Conservation (phyloP, 208 protist species). For the Leishmania guyanensis region DNA sequence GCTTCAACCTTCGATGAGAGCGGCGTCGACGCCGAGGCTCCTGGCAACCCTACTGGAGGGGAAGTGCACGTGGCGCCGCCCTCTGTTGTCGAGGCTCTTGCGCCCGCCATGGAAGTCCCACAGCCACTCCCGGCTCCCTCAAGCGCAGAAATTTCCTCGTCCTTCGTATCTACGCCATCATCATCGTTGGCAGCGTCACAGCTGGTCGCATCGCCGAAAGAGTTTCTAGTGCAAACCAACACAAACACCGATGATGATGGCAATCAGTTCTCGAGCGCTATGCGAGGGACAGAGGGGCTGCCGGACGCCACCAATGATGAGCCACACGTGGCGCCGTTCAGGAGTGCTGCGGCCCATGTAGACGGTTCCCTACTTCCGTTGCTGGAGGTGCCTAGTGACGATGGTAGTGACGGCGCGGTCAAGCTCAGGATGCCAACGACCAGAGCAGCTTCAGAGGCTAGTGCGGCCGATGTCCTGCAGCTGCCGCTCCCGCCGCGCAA, state of each 20-base stretch:
- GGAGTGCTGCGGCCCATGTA: neutral
- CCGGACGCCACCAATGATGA: neutral
- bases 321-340: neutral
- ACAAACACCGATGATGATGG: neutral
- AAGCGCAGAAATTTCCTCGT: neutral
- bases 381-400: neutral
- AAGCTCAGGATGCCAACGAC: neutral
- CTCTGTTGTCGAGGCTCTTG: neutral
- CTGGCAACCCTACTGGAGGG: too few relatives aligned
- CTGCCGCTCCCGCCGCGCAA: constrained; percentile 4
- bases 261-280: neutral
- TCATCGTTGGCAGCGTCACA: neutral
- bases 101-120: too few relatives aligned
- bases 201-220: neutral
- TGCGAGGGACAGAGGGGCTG: neutral
- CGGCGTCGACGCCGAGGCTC: neutral
- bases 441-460: neutral
- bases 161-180: neutral
- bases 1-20: too few relatives aligned
- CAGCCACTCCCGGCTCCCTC: neutral
- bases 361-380: neutral
- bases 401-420: neutral
- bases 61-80: neutral
- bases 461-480: neutral
- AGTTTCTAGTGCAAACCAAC: neutral